phyloP scores from a whole-genome alignment of 208 protist genomes.

The Leishmania mexicana region DNA sequence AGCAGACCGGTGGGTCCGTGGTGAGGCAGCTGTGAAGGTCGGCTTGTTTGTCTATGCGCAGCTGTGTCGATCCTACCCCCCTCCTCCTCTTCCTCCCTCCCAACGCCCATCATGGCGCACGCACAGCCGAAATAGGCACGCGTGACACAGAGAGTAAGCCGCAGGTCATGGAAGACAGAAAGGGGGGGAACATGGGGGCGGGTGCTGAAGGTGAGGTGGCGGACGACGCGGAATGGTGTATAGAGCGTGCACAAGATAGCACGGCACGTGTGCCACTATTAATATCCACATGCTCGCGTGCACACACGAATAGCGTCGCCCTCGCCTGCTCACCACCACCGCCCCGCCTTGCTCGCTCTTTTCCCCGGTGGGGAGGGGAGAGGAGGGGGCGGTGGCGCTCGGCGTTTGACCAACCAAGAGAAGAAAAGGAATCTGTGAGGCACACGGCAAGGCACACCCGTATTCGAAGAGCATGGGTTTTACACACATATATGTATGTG shows the following conservation, averaged over 20 bases:
- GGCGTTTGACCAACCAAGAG: too few relatives aligned
- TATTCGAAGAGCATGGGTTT: background rate
- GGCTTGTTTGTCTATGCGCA: background rate
- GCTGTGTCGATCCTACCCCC: background rate
- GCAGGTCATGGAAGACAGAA: too few relatives aligned
- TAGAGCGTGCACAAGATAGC: background rate
- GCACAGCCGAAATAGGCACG: background rate
- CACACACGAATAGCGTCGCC: background rate
- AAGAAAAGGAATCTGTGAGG: too few relatives aligned
- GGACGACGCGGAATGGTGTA: background rate
- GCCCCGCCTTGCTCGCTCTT: too few relatives aligned
- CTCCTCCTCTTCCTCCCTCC: background rate
- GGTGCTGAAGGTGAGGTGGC: background rate
- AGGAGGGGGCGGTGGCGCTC: too few relatives aligned
- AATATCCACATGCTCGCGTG: background rate
- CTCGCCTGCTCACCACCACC: too few relatives aligned
- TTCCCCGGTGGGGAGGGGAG: too few relatives aligned
- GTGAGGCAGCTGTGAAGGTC: background rate
- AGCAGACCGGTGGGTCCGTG: conserved; percentile 52
- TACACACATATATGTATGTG: too few relatives aligned
- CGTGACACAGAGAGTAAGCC: background rate
- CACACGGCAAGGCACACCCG: background rate
- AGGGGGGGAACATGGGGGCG: too few relatives aligned
- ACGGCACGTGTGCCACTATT: background rate
- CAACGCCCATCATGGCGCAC: background rate